A percentile compares a stretch with the other conserved stretches of the same genome.
These are phyloP conservation scores for Pythium coloratum DNA, from an alignment of 352 stramenopile genomes.

Conservation along the genomic window DNA sequence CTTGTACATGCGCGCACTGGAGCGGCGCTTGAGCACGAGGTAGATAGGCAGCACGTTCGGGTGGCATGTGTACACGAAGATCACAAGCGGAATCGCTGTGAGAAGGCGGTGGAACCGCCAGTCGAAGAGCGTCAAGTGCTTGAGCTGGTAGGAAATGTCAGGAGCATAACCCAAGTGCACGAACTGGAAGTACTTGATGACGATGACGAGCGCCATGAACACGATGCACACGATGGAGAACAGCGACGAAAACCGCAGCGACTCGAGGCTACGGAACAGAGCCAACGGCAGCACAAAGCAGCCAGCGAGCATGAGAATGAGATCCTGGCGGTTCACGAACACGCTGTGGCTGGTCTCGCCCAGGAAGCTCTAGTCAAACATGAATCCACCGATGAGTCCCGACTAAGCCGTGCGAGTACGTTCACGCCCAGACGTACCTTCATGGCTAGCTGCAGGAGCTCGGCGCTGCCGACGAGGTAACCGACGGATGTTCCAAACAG, in stretches of 20 bases:
- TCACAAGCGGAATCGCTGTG: slow-evolving; percentile 75
- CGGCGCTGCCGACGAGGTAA: slow-evolving; percentile 80
- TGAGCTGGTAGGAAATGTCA: slow-evolving; percentile 69
- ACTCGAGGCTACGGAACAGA: slow-evolving; percentile 78
- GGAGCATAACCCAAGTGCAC: slow-evolving; percentile 63
- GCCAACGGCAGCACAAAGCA: slow-evolving; percentile 81
- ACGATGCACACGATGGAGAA: slow-evolving; percentile 87
- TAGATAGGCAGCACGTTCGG: slow-evolving; percentile 90
- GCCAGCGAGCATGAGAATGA: slow-evolving; percentile 61
- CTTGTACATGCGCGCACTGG: slow-evolving; percentile 85
- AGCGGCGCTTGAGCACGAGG: slow-evolving; percentile 84
- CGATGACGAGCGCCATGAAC: slow-evolving; percentile 88
- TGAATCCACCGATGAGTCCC: neutral
- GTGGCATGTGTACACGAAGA: slow-evolving; percentile 89
- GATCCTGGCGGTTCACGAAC: slow-evolving; percentile 59
- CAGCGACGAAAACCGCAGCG: slow-evolving; percentile 83
- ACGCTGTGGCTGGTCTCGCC: slow-evolving; percentile 45
- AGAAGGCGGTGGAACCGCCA: slow-evolving; percentile 63
- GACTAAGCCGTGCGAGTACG: neutral
- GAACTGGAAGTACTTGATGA: slow-evolving; percentile 91
- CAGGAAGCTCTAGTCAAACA: slow-evolving; percentile 39
- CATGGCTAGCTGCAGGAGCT: slow-evolving; percentile 71
- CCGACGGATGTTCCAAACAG: slow-evolving; percentile 86
- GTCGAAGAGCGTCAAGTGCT: slow-evolving; percentile 76
- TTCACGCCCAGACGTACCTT: slow-evolving; percentile 28